These are phyloP conservation scores for Talinum fruticosum DNA, from an alignment of 148 eudicot species.

Conservation along the genomic window DNA sequence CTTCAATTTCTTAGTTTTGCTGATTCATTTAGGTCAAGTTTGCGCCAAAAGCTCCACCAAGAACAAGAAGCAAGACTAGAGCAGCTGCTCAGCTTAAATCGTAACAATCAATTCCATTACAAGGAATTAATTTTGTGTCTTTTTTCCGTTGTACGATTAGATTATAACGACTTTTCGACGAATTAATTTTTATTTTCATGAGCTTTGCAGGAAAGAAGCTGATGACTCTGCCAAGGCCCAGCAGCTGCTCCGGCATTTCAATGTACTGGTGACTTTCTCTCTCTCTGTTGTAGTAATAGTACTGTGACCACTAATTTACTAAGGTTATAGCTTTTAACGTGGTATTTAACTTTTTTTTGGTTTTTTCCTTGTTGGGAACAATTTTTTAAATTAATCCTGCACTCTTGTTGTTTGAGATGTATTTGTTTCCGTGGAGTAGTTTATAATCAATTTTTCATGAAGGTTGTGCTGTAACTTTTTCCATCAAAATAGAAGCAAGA, in stretches of 20 bases:
- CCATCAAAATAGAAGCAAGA: not conserved
- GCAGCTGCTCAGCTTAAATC: slow-evolving; percentile 16
- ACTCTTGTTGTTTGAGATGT: not conserved
- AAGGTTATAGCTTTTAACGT: not conserved
- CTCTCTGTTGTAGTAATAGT: not conserved
- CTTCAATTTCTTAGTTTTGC: not conserved
- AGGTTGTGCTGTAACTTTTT: not conserved
- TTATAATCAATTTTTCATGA: not conserved
- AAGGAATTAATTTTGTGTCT: not conserved
- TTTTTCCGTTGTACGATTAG: not conserved
- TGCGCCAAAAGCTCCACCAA: slow-evolving; percentile 39
- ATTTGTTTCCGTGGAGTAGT: not conserved
- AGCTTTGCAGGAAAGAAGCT: slow-evolving; percentile 33
- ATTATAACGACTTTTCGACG: not conserved
- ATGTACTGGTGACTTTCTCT: not conserved
- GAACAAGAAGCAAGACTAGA: slow-evolving; percentile 18
- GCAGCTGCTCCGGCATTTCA: slow-evolving; percentile 8
- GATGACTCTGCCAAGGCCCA: slow-evolving; percentile 24
- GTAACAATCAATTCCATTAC: slow-evolving; percentile 14
- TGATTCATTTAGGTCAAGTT: slow-evolving; percentile 30
- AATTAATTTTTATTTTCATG: not conserved
- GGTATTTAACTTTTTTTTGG: no score
- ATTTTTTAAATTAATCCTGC: not conserved
- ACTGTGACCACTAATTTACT: not conserved
- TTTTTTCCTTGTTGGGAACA: not conserved